Base-by-base conservation (phyloP, 176 grass and related monocot species). In the Cenchrus purpureus region DNA sequence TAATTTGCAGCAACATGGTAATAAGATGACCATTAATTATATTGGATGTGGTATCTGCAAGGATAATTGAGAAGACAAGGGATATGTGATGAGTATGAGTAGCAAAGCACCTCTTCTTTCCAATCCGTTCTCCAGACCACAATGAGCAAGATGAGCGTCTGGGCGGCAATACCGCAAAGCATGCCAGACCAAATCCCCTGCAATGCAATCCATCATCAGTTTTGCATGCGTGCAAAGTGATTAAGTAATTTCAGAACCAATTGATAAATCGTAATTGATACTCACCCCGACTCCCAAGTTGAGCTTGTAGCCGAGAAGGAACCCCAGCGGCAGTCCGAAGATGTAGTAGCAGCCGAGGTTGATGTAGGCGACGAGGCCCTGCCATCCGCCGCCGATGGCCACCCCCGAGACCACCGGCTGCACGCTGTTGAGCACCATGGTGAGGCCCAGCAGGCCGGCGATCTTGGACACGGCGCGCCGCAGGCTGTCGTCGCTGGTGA, bases 391-490 rank as follows among this genome's bases (percentile, higher is more conserved):
- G 8, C 89, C 92, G 10, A 94, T 31, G n/a, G 92, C 92, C 12
- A 94, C 81, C n/a, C 92, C 89, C 77, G 91, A 93, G 29, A 90
- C 20, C 16, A 94, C 86, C 1, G 80, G 86, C 77, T 94, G 92
- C 34, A 94, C 80, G 59, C 92, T 94, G 49, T 94, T 94, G 71
- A 94, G 83, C 77, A 94, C 86, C 89, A 94, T 94, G 61, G 92
- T 91, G 15, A 94, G 4, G 0, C 81, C 84, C 0, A 94, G 84
- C 55, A 91, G 68, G 11, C 71, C 82, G 0, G 86, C 89, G 4
- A 94, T 87, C 46, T 59, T 89, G 12, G 92, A 82, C 25, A 94
- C 83, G 16, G 86, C 89, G 0, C 11, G 83, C 9, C 56, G 71
- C 32, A 94, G 71, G 3, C 54, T 12, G 9, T 45, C 54, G 29